Evolutionary conservation across 352 stramenopile genomes (phyloP), one percentile per base, ranked within the genome.

Genomic region (Aphanomyces stellatus): DNA sequence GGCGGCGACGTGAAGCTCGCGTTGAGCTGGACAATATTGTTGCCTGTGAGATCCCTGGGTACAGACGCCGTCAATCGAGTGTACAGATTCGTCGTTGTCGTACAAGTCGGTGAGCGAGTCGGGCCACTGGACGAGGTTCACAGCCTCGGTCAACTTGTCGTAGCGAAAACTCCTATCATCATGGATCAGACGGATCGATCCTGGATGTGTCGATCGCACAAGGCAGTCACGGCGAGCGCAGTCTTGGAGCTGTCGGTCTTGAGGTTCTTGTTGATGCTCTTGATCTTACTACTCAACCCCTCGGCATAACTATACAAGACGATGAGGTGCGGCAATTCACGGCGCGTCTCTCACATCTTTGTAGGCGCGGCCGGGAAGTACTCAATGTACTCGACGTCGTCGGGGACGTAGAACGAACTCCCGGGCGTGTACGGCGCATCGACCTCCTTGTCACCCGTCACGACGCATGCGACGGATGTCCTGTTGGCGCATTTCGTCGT

Each of bases 401-500:
- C 41, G 22, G 4, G 15, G 0, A 67, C 60, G 33, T 49, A 57
- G 4, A 67, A 49, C 4, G n/a, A 59, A 8, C 10, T 33, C 2
- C 31, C 22, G 33, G 25, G 19, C 31, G 27, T 28, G 11, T 35
- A 40, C 33, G 49, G n/a, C 40, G 40, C 2, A 30, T 41, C 60
- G 11, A 49, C 31, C 28, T 67, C 60, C 7, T 33, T 67, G 2
- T 37, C 22, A 0, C 60, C 60, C 13, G 24, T 37, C n/a, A 67
- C 42, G 19, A 67, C 60, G 49, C 60, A 67, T 15, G 60, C 60
- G 6, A 57, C 10, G 22, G 60, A 24, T n/a, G 60, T 48, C 33
- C 42, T 67, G 49, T 67, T 67, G 22, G 40, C 24, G 34, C 60
- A 67, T 19, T 35, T 43, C 15, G 60, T 67, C 33, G 60, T 67